phyloP scores from a whole-genome alignment of 768 basidiomycete genomes.

The Kwoniella dendrophila region DNA sequence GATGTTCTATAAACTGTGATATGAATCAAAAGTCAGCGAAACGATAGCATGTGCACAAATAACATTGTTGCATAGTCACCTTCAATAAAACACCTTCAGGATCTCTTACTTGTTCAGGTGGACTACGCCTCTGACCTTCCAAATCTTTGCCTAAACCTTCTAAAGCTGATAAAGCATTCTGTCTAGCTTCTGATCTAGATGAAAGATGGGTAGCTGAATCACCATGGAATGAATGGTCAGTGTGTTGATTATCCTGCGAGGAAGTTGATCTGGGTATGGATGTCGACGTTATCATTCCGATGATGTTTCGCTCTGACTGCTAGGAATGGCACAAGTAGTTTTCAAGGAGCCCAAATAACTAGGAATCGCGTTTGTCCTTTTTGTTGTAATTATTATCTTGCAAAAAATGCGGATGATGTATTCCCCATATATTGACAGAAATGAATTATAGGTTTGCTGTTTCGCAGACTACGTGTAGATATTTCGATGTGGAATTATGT shows the following conservation, averaged over 20 bases:
- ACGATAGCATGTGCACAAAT: constrained; percentile 4
- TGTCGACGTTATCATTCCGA: background rate
- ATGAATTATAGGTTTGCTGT: too few relatives aligned
- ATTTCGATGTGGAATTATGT: too few relatives aligned
- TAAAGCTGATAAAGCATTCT: background rate
- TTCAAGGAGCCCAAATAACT: too few relatives aligned
- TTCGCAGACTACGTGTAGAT: too few relatives aligned
- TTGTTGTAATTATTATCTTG: too few relatives aligned
- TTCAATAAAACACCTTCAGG: constrained; percentile 27
- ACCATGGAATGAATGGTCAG: background rate
- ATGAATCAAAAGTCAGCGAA: background rate
- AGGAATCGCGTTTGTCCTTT: too few relatives aligned
- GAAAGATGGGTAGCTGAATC: background rate
- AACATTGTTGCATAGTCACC: constrained; percentile 11
- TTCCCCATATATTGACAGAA: too few relatives aligned
- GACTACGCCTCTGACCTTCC: constrained; percentile 17
- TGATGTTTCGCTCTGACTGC: background rate
- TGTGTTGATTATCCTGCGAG: background rate
- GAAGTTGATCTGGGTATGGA: background rate
- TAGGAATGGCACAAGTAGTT: too few relatives aligned
- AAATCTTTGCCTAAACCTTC: constrained; percentile 8
- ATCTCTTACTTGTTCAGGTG: constrained; percentile 26
- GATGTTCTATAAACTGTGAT: constrained; percentile 46
- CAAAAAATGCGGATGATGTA: too few relatives aligned
- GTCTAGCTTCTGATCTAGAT: background rate